Percentiles rank a stretch among this genome's conserved stretches.
Conservation (phyloP, 164 flowering plant genomes). For the Chimonanthus salicifolius region DNA sequence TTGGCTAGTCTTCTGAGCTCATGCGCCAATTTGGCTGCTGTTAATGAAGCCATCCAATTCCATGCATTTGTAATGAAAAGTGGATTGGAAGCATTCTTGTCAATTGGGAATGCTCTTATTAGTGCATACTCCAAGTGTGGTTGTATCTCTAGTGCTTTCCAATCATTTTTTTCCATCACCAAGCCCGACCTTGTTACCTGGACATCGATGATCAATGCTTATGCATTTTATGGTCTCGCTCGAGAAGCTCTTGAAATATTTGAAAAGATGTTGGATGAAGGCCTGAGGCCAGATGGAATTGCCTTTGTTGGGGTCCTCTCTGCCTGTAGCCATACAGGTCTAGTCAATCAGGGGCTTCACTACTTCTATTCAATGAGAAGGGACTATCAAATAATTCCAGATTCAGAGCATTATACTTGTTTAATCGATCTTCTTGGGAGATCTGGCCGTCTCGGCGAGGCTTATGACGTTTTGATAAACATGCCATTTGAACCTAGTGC, state of each 20-base stretch:
- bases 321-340: slow-evolving; percentile 66
- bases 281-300: slow-evolving; percentile 44
- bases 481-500: slow-evolving; percentile 33
- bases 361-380: slow-evolving; percentile 47
- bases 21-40: slow-evolving; percentile 40
- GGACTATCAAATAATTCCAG: slow-evolving; percentile 36
- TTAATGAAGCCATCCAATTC: slow-evolving; percentile 34
- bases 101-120: slow-evolving; percentile 42
- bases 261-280: slow-evolving; percentile 39
- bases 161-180: slow-evolving; percentile 26
- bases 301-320: slow-evolving; percentile 57
- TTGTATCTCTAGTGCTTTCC: slow-evolving; percentile 28
- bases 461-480: slow-evolving; percentile 29
- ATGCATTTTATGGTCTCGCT: slow-evolving; percentile 50
- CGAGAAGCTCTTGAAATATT: slow-evolving; percentile 37
- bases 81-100: slow-evolving; percentile 35
- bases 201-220: slow-evolving; percentile 57
- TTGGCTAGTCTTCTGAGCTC: slow-evolving; percentile 62
- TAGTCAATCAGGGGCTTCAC: slow-evolving; percentile 42
- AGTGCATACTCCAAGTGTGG: slow-evolving; percentile 66
- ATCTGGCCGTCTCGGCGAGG: slow-evolving; percentile 53
- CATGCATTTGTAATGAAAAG: slow-evolving; percentile 35
- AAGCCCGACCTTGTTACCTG: slow-evolving; percentile 52
- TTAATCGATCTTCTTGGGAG: slow-evolving; percentile 64
- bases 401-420: slow-evolving; percentile 61